phyloP scores from a whole-genome alignment of 2,329 filamentous ascomycete species.

The Chalara sp. region DNA sequence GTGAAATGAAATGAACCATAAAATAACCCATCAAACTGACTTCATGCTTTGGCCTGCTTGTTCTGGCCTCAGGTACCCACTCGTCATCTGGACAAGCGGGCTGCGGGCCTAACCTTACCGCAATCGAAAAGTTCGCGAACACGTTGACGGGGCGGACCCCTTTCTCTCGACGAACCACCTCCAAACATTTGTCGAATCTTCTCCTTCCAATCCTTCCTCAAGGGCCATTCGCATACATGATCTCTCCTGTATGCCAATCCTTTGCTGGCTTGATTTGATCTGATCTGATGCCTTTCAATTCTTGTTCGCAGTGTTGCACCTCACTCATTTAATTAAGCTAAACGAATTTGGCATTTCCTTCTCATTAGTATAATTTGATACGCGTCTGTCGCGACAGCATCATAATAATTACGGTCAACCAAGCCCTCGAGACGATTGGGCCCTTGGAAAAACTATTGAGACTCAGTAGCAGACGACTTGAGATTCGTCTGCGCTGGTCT shows the following conservation, averaged over 20 bases:
- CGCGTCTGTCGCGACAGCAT: constrained; percentile 7
- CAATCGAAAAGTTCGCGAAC: no score
- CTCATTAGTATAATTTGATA: neutral
- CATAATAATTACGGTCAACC: constrained; percentile 2
- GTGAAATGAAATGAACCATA: no score
- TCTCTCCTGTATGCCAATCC: constrained; percentile 1
- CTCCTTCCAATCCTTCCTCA: neutral
- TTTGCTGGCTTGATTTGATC: constrained; percentile 17
- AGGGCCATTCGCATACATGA: constrained; percentile 6
- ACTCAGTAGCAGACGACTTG: constrained; percentile 52
- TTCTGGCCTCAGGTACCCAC: no score
- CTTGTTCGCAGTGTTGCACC: constrained; percentile 13
- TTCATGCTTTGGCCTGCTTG: no score
- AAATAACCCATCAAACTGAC: no score
- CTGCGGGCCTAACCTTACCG: no score
- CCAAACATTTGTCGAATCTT: no score
- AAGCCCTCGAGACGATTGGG: constrained; percentile 8
- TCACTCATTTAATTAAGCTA: constrained; percentile 23
- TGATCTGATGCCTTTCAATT: constrained; percentile 17
- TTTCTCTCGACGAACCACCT: no score
- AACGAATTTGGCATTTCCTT: constrained; percentile 2
- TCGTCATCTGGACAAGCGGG: no score
- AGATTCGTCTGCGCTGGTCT: constrained; percentile 57
- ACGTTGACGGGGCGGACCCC: no score
- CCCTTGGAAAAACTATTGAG: constrained; percentile 15